Base-by-base conservation (phyloP, 768 basidiomycete genomes). In the Fomitopsis serialis region DNA sequence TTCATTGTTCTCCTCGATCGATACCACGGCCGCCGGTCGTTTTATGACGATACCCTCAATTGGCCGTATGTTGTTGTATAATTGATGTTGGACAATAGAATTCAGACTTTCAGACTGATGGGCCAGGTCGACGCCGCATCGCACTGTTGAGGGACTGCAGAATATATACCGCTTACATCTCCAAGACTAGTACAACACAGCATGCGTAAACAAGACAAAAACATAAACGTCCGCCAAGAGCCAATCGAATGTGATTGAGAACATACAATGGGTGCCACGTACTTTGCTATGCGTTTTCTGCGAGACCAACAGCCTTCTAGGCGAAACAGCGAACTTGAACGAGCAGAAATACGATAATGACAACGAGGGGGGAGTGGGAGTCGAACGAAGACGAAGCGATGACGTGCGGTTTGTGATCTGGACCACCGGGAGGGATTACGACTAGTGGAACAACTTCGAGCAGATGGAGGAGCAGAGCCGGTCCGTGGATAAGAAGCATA, bases 201-300 rank as follows among this genome's bases (percentile, higher is more conserved):
- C 46, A 48, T 48, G 46, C 32, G 32, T 48, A 48, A 48, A 48
- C 46, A 48, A 48, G 32, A 48, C 44, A 45, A n/a, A 11, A 48
- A 48, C 11, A 48, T 21, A 45, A n/a, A 11, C 6, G 29, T 32
- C 29, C 29, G 29, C 29, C 29, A 11, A 32, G 29, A 32, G 29
- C 5, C 29, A 32, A 32, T 11, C 29, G 29, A 32, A 32, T 32
- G 11, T 11, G 29, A 32, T 32, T 32, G 29, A 32, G 29, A 32
- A 32, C 29, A 32, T 32, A 32, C 29, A n/a, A 32, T 32, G 11
- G 6, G 11, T 32, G 29, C 29, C 11, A 32, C 29, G 29, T 7
- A 40, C 15, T 40, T 40, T 35, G 34, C 34, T n/a, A n/a, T n/a
- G 37, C 6, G 15, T 17, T 40, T 40, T 40, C 37, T 40, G 37